Evolutionary conservation across 768 basidiomycete species (phyloP).

Genomic region (Amyloporia xantha): DNA sequence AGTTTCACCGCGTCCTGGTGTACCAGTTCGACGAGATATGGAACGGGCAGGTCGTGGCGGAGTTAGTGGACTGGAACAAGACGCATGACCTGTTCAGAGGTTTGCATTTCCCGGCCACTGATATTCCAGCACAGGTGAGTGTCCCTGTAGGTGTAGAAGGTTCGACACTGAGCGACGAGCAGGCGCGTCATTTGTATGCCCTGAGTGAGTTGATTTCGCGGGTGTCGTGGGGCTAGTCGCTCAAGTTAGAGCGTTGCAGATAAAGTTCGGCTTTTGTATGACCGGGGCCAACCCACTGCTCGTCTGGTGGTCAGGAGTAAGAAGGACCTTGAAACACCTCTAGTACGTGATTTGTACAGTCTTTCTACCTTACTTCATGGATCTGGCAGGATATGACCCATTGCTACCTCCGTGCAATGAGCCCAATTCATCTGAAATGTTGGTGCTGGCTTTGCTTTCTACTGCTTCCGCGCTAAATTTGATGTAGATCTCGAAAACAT

Average conservation of each 20-base stretch:
- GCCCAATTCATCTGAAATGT: conserved; percentile 81
- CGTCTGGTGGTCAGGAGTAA: conserved; percentile 57
- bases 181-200: conserved; percentile 63
- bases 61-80: conserved; percentile 72
- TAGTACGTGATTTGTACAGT: too few species aligned
- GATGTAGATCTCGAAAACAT: conserved; percentile 65
- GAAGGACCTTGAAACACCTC: conserved; percentile 59
- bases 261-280: conserved; percentile 73
- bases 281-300: conserved; percentile 66
- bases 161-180: not conserved
- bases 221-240: not conserved
- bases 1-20: conserved; percentile 74
- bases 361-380: not conserved
- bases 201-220: conserved; percentile 40
- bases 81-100: conserved; percentile 70
- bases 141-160: not conserved
- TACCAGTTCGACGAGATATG: conserved; percentile 80
- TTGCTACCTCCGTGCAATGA: conserved; percentile 81
- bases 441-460: conserved; percentile 20
- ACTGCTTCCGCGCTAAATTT: conserved; percentile 3
- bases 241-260: conserved; percentile 31
- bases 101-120: conserved; percentile 61
- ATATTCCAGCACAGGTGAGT: conserved; percentile 61
- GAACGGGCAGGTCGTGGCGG: conserved; percentile 75
- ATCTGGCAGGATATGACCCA: conserved; percentile 67